A percentile compares a stretch with the other conserved stretches of the same genome.
Evolutionary conservation across 2,329 filamentous ascomycete species (phyloP).

Genomic region (Chaetomium sp.): DNA sequence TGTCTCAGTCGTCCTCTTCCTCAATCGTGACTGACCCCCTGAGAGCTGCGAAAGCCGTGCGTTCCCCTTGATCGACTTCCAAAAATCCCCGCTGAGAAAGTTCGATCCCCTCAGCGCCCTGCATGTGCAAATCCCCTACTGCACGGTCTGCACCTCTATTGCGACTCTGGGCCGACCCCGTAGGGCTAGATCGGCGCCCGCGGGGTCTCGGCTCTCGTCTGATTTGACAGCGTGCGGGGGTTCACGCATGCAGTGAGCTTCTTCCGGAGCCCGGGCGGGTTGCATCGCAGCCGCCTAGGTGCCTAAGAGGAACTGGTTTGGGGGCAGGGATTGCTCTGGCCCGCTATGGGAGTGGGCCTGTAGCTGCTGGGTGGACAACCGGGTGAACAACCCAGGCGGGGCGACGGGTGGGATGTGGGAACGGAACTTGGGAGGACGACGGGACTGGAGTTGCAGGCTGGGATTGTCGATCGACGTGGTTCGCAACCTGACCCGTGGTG

Average conservation of each 20-base stretch:
- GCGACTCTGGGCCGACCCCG: not conserved
- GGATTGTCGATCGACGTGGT: not conserved
- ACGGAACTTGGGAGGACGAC: not conserved
- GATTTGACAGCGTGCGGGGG: slow-evolving; percentile 9
- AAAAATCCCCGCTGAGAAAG: not conserved
- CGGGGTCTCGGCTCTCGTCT: not conserved
- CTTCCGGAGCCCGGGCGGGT: slow-evolving; percentile 1
- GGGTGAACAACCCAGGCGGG: not conserved
- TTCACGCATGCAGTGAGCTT: not conserved
- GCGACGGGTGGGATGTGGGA: not conserved
- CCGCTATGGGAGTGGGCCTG: too few species aligned
- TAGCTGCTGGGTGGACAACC: too few species aligned
- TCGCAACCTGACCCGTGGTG: not conserved
- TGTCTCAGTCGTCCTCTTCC: not conserved
- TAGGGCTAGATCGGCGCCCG: slow-evolving; percentile 15
- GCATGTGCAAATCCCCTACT: not conserved
- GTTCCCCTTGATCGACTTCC: not conserved
- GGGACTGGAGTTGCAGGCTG: not conserved
- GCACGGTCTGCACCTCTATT: slow-evolving; percentile 9
- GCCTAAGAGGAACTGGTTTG: not conserved
- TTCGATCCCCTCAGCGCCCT: not conserved
- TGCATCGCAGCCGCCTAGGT: not conserved
- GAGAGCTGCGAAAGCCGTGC: not conserved
- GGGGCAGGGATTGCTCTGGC: not conserved
- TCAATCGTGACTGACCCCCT: not conserved